These are phyloP conservation scores for Solanum habrochaites DNA, from an alignment of 257 asterid genomes.

Conservation along the genomic window DNA sequence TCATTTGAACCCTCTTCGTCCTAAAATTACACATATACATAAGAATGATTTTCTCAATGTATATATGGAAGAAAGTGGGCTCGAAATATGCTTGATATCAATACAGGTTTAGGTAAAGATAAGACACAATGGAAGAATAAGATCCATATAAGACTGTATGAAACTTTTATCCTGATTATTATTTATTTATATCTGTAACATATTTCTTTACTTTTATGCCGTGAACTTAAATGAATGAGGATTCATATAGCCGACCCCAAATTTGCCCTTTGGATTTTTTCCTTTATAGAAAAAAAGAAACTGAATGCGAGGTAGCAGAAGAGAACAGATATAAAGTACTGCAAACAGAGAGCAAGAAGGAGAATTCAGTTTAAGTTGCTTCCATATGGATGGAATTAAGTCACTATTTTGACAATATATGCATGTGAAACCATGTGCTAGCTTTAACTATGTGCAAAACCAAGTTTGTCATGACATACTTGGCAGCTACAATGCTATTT, in stretches of 20 bases:
- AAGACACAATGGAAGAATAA: not conserved
- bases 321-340: not conserved
- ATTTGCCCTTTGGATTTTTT: not conserved
- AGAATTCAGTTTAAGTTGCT: not conserved
- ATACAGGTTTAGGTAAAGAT: not conserved
- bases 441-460: slow-evolving; percentile 2
- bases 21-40: not conserved
- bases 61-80: not conserved
- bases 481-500: not conserved
- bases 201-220: not conserved
- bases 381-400: not conserved
- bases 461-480: slow-evolving; percentile 8
- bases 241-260: not conserved
- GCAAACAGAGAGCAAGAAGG: not conserved
- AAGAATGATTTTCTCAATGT: not conserved
- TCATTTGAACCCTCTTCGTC: not conserved
- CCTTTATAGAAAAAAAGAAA: no score
- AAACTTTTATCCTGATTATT: not conserved
- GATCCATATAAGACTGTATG: not conserved
- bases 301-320: not conserved
- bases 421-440: slow-evolving; percentile 26
- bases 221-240: not conserved
- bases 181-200: no score
- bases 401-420: not conserved
- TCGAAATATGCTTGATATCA: not conserved